Conservation (phyloP, 495 filamentous ascomycete species). For the Penicillium crystallinum region DNA sequence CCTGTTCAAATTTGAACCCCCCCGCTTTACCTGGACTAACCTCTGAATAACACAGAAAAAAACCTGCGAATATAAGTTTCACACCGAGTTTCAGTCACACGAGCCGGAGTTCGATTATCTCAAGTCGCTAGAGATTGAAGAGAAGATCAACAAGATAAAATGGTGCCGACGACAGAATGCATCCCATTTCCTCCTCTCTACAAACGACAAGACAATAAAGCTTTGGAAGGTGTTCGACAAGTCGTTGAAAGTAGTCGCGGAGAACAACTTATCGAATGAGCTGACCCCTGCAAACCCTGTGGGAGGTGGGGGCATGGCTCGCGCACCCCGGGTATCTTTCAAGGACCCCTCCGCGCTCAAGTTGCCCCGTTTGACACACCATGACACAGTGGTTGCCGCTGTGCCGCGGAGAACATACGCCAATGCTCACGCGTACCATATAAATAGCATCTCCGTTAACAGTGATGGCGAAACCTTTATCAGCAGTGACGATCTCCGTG, state of each 20-base stretch:
- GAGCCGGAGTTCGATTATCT: constrained; percentile 99
- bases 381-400: constrained; percentile 96
- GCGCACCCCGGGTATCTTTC: constrained; percentile 68
- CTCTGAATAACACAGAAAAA: constrained; percentile 68
- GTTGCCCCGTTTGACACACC: constrained; percentile 91
- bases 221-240: constrained; percentile 99
- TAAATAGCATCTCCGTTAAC: constrained; percentile 99
- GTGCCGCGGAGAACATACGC: constrained; percentile 94
- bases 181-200: constrained; percentile 95
- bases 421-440: constrained; percentile 98
- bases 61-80: constrained; percentile 99
- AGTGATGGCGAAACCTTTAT: constrained; percentile 99
- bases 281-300: constrained; percentile 72
- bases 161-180: constrained; percentile 98
- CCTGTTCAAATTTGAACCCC: background rate
- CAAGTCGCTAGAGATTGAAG: constrained; percentile 98
- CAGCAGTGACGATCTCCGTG: constrained; percentile 92
- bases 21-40: constrained; percentile 2
- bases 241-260: constrained; percentile 95
- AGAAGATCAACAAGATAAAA: constrained; percentile 99
- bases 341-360: constrained; percentile 77
- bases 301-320: constrained; percentile 69
- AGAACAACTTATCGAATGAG: constrained; percentile 97
- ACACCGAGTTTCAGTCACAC: constrained; percentile 99
- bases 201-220: constrained; percentile 99